Evolutionary conservation across 2,329 filamentous ascomycete genomes (phyloP).

Genomic region (Biscogniauxia mediterranea): DNA sequence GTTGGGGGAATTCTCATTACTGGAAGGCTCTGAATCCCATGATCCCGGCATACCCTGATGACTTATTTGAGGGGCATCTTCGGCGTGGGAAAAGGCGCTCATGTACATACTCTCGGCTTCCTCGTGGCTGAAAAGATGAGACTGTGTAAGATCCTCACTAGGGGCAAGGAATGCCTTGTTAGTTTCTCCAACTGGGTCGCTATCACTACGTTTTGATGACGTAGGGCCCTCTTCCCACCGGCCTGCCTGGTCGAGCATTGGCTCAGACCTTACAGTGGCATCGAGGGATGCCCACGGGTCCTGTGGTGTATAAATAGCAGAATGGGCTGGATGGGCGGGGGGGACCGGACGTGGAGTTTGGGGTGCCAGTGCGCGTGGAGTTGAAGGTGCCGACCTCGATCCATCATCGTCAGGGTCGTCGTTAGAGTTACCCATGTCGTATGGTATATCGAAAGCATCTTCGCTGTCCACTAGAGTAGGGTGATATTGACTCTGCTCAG

Average conservation of each 20-base stretch:
- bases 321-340: conserved; percentile 30
- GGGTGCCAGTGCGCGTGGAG: conserved; percentile 47
- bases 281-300: conserved; percentile 33
- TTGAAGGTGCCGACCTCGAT: conserved; percentile 41
- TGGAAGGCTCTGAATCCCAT: conserved; percentile 44
- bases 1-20: conserved; percentile 19
- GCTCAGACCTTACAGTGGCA: conserved; percentile 38
- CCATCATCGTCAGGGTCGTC: conserved; percentile 36
- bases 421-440: conserved; percentile 42
- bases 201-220: conserved; percentile 8
- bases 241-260: conserved; percentile 29
- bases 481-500: conserved; percentile 35
- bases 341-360: conserved; percentile 28
- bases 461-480: conserved; percentile 48
- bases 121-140: conserved; percentile 72
- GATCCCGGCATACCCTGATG: conserved; percentile 48
- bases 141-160: conserved; percentile 54
- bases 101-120: conserved; percentile 87
- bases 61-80: conserved; percentile 25
- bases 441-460: conserved; percentile 55
- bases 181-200: conserved; percentile 9
- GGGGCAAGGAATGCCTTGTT: conserved; percentile 28
- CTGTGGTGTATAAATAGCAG: conserved; percentile 30
- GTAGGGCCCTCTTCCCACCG: conserved; percentile 21
- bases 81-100: conserved; percentile 61